phyloP scores from a whole-genome alignment of 2,329 filamentous ascomycete species.

The Fusarium piperis region DNA sequence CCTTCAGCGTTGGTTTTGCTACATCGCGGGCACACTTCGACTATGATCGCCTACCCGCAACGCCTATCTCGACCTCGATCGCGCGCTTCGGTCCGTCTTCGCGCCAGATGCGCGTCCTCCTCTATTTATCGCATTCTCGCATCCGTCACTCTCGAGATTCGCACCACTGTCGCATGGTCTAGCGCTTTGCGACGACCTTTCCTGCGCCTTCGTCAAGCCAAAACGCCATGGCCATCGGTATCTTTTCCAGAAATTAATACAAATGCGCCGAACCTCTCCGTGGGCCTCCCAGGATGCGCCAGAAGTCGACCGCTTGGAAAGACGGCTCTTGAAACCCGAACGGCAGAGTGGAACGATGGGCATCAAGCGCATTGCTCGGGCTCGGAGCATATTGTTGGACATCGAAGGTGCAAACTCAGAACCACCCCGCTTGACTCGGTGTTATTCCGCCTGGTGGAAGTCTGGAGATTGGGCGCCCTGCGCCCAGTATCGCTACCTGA shows the following conservation, averaged over 20 bases:
- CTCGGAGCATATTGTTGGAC: background rate
- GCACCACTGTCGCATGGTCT: background rate
- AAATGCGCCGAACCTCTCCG: background rate
- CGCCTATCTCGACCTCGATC: conserved; percentile 7
- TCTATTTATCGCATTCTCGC: background rate
- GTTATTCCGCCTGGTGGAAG: background rate
- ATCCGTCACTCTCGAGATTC: background rate
- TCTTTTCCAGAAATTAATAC: background rate
- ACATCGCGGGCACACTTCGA: background rate
- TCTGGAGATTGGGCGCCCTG: background rate
- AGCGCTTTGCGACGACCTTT: background rate
- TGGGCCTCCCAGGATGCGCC: background rate
- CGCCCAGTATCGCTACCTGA: background rate
- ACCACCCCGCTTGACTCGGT: background rate
- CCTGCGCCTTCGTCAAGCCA: background rate
- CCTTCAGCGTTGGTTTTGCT: background rate
- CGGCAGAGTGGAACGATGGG: background rate
- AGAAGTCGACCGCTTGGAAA: background rate
- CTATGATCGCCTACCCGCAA: conserved; percentile 11
- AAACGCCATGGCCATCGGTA: background rate
- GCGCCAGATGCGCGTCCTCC: background rate
- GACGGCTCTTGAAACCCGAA: background rate
- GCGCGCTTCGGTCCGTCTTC: background rate
- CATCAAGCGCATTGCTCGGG: background rate
- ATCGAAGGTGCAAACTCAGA: background rate